These are phyloP conservation scores for Globisporangium megalacanthum DNA, from an alignment of 352 stramenopile species.

Conservation along the genomic window DNA sequence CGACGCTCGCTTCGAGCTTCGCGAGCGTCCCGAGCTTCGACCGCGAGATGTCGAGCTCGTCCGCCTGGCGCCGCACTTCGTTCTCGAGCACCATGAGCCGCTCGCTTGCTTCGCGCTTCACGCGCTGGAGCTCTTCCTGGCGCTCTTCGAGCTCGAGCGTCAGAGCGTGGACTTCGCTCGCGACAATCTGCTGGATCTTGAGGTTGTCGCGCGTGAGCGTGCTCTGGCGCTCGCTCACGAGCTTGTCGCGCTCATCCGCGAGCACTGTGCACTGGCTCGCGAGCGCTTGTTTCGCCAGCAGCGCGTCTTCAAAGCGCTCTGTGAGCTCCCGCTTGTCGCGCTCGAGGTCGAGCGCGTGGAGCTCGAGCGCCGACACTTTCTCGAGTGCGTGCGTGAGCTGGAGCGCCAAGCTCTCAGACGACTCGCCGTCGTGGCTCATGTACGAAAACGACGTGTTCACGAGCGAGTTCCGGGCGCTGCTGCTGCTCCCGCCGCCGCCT, in stretches of 20 bases:
- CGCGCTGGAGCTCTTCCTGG: constrained; percentile 59
- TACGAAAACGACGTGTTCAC: constrained; percentile 54
- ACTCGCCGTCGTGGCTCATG: constrained; percentile 34
- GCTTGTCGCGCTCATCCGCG: constrained; percentile 62
- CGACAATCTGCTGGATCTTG: constrained; percentile 85
- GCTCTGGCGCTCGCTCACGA: constrained; percentile 63
- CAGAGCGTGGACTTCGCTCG: constrained; percentile 70
- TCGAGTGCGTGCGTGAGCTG: constrained; percentile 64
- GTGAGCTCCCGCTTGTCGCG: constrained; percentile 71
- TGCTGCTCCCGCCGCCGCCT: not conserved
- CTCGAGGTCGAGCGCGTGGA: constrained; percentile 73
- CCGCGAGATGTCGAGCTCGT: constrained; percentile 84
- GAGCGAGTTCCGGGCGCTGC: constrained; percentile 16
- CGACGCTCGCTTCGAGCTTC: constrained; percentile 74
- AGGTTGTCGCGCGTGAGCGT: constrained; percentile 81
- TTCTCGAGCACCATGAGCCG: constrained; percentile 78
- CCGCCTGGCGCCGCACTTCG: constrained; percentile 79
- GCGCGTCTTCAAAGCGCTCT: constrained; percentile 56
- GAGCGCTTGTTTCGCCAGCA: constrained; percentile 45
- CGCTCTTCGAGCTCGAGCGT: constrained; percentile 77
- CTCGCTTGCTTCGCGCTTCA: constrained; percentile 72
- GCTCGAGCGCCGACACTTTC: constrained; percentile 61
- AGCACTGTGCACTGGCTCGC: constrained; percentile 39
- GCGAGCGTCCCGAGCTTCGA: constrained; percentile 75
- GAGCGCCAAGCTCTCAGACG: constrained; percentile 36